Evolutionary conservation across 192 early-diverging fungal species (phyloP).

Genomic region (Linnemannia hyalina): DNA sequence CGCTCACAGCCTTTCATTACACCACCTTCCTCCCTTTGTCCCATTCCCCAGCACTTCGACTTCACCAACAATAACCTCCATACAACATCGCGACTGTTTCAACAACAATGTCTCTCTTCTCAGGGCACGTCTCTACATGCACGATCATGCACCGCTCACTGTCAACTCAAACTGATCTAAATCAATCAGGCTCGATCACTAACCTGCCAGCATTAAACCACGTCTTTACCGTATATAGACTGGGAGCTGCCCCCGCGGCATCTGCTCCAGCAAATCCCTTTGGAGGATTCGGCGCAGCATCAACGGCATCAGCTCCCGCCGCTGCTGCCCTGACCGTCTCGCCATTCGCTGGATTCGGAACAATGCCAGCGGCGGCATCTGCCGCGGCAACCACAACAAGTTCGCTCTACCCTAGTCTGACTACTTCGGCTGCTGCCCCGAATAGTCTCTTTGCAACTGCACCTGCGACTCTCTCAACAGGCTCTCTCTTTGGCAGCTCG

Average conservation of each 20-base stretch:
- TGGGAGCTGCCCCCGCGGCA: background rate
- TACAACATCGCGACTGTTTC: background rate
- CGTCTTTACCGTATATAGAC: background rate
- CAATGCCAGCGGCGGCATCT: background rate
- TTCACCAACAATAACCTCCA: background rate
- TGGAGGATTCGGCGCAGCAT: conserved; percentile 5
- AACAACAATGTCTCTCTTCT: conserved; percentile 13
- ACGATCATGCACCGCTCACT: background rate
- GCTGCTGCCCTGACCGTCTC: background rate
- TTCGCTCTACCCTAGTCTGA: conserved; percentile 15
- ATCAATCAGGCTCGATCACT: no score
- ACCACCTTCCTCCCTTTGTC: background rate
- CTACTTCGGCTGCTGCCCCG: conserved; percentile 11
- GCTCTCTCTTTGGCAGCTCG: conserved; percentile 24
- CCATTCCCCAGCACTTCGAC: background rate
- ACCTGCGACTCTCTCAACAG: conserved; percentile 17
- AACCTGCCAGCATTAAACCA: background rate
- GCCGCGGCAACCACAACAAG: conserved; percentile 6
- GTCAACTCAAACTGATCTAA: no score
- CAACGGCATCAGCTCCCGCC: conserved; percentile 10
- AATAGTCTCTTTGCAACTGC: conserved; percentile 25
- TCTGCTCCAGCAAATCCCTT: conserved; percentile 22
- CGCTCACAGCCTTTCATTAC: background rate
- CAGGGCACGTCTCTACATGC: conserved; percentile 5
- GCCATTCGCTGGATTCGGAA: background rate